A percentile compares a stretch with the other conserved stretches of the same genome.
phyloP scores from a whole-genome alignment of 352 stramenopile species.

The Globisporangium nodosum region DNA sequence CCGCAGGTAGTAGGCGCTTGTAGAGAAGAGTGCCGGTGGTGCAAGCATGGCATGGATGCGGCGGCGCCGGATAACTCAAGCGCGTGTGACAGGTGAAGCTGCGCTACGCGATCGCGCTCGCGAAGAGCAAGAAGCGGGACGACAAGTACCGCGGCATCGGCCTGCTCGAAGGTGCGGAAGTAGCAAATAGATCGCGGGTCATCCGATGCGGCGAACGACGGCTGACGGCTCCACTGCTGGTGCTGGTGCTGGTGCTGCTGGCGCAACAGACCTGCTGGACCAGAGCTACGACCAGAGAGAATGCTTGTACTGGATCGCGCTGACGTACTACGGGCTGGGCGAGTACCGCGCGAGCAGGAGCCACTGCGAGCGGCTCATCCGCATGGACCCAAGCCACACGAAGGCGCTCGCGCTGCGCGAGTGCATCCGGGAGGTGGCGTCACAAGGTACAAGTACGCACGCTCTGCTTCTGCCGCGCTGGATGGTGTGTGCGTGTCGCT shows the following conservation, averaged over 20 bases:
- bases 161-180: constrained; percentile 51
- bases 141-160: constrained; percentile 71
- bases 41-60: not conserved
- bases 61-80: not conserved
- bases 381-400: constrained; percentile 62
- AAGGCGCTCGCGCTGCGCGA: constrained; percentile 71
- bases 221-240: not conserved
- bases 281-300: constrained; percentile 46
- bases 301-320: constrained; percentile 76
- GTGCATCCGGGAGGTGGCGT: constrained; percentile 64
- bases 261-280: constrained; percentile 49
- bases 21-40: not conserved
- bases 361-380: constrained; percentile 72
- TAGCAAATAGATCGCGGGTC: no score
- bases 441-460: constrained; percentile 30
- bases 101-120: constrained; percentile 62
- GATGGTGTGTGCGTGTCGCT: not conserved
- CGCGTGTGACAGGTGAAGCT: constrained; percentile 44
- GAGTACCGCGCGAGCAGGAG: constrained; percentile 63
- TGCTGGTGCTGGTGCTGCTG: not conserved
- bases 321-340: constrained; percentile 61
- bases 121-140: constrained; percentile 75
- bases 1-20: constrained; percentile 26
- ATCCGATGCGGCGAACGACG: no score
- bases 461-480: not conserved